A percentile compares a stretch with the other conserved stretches of the same genome.
phyloP scores from a whole-genome alignment of 192 early-diverging fungal genomes.

The Dissophora ornata region DNA sequence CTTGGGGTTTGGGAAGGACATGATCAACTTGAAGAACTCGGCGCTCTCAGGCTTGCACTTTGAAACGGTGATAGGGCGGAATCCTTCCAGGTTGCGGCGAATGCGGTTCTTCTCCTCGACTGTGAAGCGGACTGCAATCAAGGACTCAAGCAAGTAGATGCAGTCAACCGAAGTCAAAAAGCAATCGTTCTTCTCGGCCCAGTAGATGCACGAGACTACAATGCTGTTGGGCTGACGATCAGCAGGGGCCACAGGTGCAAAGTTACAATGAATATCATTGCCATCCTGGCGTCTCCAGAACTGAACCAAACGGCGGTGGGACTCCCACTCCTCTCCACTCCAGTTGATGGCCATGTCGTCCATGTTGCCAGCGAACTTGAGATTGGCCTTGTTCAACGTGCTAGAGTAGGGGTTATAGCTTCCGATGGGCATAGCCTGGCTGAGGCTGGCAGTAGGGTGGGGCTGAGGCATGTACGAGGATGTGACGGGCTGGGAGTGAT shows the following conservation, averaged over 20 bases:
- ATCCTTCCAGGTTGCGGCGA: constrained; percentile 85
- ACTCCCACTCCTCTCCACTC: constrained; percentile 72
- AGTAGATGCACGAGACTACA: constrained; percentile 85
- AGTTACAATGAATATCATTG: constrained; percentile 72
- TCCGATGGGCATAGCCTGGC: constrained; percentile 20
- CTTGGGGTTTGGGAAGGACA: constrained; percentile 84
- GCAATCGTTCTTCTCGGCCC: constrained; percentile 77
- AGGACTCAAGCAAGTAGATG: constrained; percentile 77
- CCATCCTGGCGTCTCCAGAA: constrained; percentile 78
- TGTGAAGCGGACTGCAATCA: constrained; percentile 80
- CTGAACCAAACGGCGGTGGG: constrained; percentile 75
- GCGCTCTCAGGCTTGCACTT: constrained; percentile 81
- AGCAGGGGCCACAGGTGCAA: constrained; percentile 68
- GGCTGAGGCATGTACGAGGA: constrained; percentile 18
- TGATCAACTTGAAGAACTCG: constrained; percentile 86
- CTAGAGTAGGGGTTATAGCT: constrained; percentile 67
- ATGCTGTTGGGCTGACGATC: constrained; percentile 72
- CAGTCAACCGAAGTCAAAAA: constrained; percentile 86
- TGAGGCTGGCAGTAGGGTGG: constrained; percentile 18
- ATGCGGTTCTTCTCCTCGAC: constrained; percentile 91
- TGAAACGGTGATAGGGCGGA: constrained; percentile 80
- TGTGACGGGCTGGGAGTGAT: constrained; percentile 5
- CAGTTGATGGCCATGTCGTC: constrained; percentile 76
- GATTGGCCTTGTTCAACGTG: constrained; percentile 77
- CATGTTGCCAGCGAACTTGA: constrained; percentile 76